Evolutionary conservation across 2,329 filamentous ascomycete species (phyloP).

Genomic region (Fusarium sp.): DNA sequence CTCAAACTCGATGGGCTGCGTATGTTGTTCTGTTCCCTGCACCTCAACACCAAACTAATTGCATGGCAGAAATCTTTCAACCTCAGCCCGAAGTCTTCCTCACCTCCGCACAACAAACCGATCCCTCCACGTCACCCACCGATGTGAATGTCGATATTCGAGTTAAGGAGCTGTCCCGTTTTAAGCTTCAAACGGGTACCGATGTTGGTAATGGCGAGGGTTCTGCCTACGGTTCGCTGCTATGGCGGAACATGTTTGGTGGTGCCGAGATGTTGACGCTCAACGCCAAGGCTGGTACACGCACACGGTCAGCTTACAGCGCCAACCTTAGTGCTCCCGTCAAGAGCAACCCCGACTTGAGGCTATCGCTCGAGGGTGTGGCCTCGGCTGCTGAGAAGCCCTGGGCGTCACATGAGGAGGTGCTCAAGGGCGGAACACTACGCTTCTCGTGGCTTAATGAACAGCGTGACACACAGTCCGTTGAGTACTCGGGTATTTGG

Average conservation of each 20-base stretch:
- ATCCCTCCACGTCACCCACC: constrained; percentile 78
- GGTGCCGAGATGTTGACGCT: constrained; percentile 91
- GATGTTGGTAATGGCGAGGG: constrained; percentile 95
- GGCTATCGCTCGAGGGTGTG: constrained; percentile 83
- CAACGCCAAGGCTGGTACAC: constrained; percentile 89
- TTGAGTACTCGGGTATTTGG: constrained; percentile 88
- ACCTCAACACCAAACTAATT: constrained; percentile 45
- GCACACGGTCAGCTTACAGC: constrained; percentile 92
- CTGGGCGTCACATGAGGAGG: constrained; percentile 96
- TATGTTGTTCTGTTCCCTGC: constrained; percentile 58
- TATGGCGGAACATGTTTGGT: constrained; percentile 93
- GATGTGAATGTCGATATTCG: constrained; percentile 89
- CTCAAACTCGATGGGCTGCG: constrained; percentile 86
- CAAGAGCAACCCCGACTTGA: constrained; percentile 85
- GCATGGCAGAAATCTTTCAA: constrained; percentile 82
- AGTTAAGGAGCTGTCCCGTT: constrained; percentile 84
- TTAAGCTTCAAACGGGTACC: constrained; percentile 94
- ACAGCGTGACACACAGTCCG: constrained; percentile 78
- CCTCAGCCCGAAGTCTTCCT: constrained; percentile 86
- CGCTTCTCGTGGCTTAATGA: constrained; percentile 82
- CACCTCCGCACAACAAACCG: constrained; percentile 79
- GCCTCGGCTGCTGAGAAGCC: constrained; percentile 89
- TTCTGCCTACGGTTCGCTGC: constrained; percentile 89
- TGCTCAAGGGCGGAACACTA: constrained; percentile 81
- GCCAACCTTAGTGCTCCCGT: constrained; percentile 88